These are phyloP conservation scores for Telfairia occidentalis DNA, from an alignment of 331 rosid genomes.

Conservation along the genomic window DNA sequence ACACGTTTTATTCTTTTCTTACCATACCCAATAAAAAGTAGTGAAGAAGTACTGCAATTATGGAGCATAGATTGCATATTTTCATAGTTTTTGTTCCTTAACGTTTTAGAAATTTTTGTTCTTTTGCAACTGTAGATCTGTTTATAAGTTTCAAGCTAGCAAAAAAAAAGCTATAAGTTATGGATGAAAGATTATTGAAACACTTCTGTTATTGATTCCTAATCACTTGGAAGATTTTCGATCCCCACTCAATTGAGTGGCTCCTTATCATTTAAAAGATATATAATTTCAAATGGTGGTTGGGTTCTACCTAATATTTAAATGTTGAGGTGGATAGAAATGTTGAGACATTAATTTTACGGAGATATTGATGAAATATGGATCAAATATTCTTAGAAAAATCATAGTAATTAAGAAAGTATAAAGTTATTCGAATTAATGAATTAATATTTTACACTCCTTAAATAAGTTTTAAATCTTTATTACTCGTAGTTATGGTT, in stretches of 20 bases:
- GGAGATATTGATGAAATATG: neutral
- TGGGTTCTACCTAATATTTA: neutral
- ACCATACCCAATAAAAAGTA: neutral
- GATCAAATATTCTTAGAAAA: neutral
- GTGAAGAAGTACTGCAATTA: neutral
- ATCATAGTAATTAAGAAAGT: neutral
- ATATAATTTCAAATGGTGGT: neutral
- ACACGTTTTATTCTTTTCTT: conserved; percentile 2
- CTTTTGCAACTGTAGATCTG: neutral
- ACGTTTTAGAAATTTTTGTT: neutral
- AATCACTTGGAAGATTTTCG: neutral
- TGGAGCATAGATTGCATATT: neutral
- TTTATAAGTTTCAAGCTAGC: neutral
- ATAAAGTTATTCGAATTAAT: neutral
- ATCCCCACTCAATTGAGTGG: neutral
- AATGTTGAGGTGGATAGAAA: neutral
- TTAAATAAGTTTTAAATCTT: neutral
- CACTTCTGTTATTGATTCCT: neutral
- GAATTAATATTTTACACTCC: neutral
- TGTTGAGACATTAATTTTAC: neutral
- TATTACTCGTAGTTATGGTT: neutral
- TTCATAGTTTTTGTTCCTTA: neutral
- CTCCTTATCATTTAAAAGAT: neutral
- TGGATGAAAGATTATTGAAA: neutral
- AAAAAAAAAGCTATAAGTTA: neutral